phyloP scores from a whole-genome alignment of 306 rosid genomes.

The Comarum palustre region DNA sequence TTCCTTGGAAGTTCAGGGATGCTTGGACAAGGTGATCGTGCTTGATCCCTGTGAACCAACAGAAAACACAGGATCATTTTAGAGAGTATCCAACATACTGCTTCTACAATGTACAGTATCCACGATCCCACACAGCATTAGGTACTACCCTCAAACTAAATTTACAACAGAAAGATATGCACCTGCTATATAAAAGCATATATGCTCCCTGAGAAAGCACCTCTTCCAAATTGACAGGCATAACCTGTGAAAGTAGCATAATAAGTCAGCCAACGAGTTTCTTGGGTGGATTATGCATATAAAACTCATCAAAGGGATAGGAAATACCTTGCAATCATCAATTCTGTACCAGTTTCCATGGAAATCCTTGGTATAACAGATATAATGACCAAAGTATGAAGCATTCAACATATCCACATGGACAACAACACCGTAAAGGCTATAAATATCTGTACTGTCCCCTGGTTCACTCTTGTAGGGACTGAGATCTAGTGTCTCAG shows the following conservation, averaged over 20 bases:
- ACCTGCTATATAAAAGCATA: slow-evolving; percentile 96
- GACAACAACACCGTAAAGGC: slow-evolving; percentile 86
- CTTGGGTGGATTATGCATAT: background rate
- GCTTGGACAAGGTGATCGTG: slow-evolving; percentile 60
- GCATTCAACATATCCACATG: slow-evolving; percentile 97
- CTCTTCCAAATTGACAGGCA: slow-evolving; percentile 68
- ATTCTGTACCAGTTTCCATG: slow-evolving; percentile 72
- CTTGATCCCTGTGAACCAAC: slow-evolving; percentile 49
- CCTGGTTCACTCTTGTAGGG: slow-evolving; percentile 84
- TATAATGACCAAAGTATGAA: slow-evolving; percentile 91
- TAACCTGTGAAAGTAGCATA: slow-evolving; percentile 49
- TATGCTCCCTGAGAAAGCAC: slow-evolving; percentile 96
- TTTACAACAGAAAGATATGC: slow-evolving; percentile 13
- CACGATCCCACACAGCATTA: background rate
- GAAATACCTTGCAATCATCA: slow-evolving; percentile 77
- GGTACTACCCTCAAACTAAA: background rate
- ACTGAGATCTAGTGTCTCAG: slow-evolving; percentile 75
- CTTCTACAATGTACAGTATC: background rate
- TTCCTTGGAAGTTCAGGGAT: slow-evolving; percentile 42
- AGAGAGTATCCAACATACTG: slow-evolving; percentile 9
- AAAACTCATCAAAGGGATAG: slow-evolving; percentile 12
- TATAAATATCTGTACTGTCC: slow-evolving; percentile 64
- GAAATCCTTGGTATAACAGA: slow-evolving; percentile 86
- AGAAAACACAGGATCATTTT: slow-evolving; percentile 21
- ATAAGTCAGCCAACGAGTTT: slow-evolving; percentile 24